These are phyloP conservation scores for Populus hybrid DNA, from an alignment of 441 rosid species.

Conservation along the genomic window DNA sequence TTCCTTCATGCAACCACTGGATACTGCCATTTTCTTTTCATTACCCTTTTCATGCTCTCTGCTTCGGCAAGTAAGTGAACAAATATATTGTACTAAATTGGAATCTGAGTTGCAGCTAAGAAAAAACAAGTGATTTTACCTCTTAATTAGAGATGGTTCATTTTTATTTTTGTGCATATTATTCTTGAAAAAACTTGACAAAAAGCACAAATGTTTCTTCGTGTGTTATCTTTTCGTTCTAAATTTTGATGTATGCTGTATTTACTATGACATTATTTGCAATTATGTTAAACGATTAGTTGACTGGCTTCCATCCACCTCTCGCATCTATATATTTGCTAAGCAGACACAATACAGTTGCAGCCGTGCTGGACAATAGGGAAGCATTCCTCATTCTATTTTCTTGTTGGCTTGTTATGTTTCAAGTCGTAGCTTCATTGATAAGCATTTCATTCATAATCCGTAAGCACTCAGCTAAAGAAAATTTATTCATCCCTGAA, in stretches of 20 bases:
- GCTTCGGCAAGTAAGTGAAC: not conserved
- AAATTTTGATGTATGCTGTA: not conserved
- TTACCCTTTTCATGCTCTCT: not conserved
- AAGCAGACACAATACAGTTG: not conserved
- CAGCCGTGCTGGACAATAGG: not conserved
- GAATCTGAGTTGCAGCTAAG: conserved; percentile 3
- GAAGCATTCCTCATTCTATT: not conserved
- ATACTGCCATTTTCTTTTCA: not conserved
- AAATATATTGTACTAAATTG: conserved; percentile 2
- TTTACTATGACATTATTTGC: not conserved
- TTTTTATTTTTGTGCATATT: not conserved
- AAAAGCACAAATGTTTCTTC: not conserved
- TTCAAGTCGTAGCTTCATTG: not conserved
- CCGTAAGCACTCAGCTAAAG: not conserved
- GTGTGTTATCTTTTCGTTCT: not conserved
- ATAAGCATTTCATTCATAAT: not conserved
- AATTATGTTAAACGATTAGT: not conserved
- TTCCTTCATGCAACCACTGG: not conserved
- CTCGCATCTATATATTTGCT: not conserved
- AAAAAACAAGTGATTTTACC: not conserved
- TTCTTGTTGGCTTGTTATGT: not conserved
- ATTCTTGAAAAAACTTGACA: not conserved
- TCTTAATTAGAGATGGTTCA: not conserved
- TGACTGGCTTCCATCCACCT: not conserved
- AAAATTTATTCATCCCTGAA: not conserved